These are phyloP conservation scores for Cercospora beticola DNA, from an alignment of 2,329 filamentous ascomycete species.

Conservation along the genomic window DNA sequence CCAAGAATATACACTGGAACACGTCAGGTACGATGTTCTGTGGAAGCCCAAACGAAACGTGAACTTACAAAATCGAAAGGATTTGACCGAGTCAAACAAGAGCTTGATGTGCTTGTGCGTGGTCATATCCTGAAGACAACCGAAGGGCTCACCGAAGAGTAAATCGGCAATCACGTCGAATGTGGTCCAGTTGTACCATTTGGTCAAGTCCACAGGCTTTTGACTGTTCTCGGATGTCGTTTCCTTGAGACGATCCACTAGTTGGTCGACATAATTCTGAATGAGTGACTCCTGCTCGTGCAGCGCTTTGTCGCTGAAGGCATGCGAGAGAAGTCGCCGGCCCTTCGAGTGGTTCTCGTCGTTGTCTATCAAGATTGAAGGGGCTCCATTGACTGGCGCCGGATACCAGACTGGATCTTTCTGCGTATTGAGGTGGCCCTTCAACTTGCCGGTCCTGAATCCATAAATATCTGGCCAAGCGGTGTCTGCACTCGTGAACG, in stretches of 20 bases:
- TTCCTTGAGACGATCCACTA: conserved; percentile 41
- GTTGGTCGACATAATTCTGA: conserved; percentile 42
- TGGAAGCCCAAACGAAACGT: too few species aligned
- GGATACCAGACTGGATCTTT: conserved; percentile 42
- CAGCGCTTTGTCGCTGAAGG: conserved; percentile 47
- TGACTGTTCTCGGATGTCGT: conserved; percentile 13
- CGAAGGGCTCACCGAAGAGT: conserved; percentile 24
- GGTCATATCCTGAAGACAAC: conserved; percentile 30
- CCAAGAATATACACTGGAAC: conserved; percentile 25
- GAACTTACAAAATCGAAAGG: conserved; percentile 25
- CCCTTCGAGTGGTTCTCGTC: conserved; percentile 43
- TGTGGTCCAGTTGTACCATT: conserved; percentile 41
- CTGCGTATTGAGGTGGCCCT: conserved; percentile 36
- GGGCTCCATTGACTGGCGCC: conserved; percentile 34
- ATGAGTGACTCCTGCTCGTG: conserved; percentile 43
- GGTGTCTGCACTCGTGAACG: conserved; percentile 46
- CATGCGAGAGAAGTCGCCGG: conserved; percentile 42
- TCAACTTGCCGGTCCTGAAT: conserved; percentile 38
- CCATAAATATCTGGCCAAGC: conserved; percentile 49
- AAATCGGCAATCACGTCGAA: conserved; percentile 38
- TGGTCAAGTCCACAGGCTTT: conserved; percentile 30
- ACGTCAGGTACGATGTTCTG: not conserved
- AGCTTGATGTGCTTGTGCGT: conserved; percentile 34
- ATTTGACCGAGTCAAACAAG: conserved; percentile 30
- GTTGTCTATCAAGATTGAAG: conserved; percentile 37